A percentile compares a stretch with the other conserved stretches of the same genome.
Evolutionary conservation across 1,139 yeast genomes (phyloP).

Genomic region (Kurtzmaniella quercitrusa): DNA sequence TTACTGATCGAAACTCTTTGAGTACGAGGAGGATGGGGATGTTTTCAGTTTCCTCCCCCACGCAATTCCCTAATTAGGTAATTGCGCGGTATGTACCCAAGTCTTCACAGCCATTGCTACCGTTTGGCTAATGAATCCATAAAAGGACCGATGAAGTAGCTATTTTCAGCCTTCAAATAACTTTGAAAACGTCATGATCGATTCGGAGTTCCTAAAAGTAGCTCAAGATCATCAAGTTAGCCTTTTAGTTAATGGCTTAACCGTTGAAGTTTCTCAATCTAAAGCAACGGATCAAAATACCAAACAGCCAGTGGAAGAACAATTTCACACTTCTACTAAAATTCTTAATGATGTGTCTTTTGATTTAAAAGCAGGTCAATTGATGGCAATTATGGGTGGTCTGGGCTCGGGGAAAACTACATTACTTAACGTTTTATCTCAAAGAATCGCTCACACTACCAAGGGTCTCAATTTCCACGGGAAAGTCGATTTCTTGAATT

Average conservation of each 20-base stretch:
- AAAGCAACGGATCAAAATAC: conserved; percentile 4
- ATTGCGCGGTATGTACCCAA: too few relatives aligned
- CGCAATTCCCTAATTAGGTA: not conserved
- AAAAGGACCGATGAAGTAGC: not conserved
- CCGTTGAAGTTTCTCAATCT: conserved; percentile 22
- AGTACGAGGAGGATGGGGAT: too few relatives aligned
- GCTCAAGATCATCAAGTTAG: conserved; percentile 23
- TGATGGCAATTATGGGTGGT: conserved; percentile 77
- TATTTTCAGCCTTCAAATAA: not conserved
- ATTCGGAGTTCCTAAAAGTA: conserved; percentile 4
- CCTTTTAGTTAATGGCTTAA: conserved; percentile 24
- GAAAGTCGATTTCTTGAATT: conserved; percentile 13
- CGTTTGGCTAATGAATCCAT: not conserved
- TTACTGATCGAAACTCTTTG: too few relatives aligned
- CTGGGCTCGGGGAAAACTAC: conserved; percentile 90
- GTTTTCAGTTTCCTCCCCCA: too few relatives aligned
- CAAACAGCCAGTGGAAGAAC: conserved; percentile 8
- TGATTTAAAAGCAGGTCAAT: conserved; percentile 47
- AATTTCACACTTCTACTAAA: conserved; percentile 5
- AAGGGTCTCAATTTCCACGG: conserved; percentile 32
- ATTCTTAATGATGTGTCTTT: conserved; percentile 48
- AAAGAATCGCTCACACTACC: conserved; percentile 42
- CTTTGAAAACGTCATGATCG: conserved; percentile 1
- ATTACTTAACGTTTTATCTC: conserved; percentile 65
- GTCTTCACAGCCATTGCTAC: not conserved